These are phyloP conservation scores for Aspergillus kassunensis DNA, from an alignment of 495 filamentous ascomycete species.

Conservation along the genomic window DNA sequence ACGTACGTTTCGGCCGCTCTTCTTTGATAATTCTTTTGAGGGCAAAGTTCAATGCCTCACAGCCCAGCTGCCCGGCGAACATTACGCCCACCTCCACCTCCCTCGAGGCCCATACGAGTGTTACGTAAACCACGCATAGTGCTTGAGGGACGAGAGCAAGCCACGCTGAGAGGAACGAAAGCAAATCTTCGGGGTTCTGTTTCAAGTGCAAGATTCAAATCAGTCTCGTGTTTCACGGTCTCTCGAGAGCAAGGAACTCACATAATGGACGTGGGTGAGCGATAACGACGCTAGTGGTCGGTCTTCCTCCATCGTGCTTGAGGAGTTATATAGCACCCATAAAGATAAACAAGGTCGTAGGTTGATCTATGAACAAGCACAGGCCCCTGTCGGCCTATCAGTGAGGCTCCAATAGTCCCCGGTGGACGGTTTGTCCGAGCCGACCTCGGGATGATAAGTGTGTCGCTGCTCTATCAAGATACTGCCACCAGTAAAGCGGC, in stretches of 20 bases:
- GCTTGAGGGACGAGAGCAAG: slow-evolving; percentile 90
- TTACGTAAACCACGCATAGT: slow-evolving; percentile 82
- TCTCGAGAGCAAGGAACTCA: slow-evolving; percentile 40
- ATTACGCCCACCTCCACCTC: slow-evolving; percentile 88
- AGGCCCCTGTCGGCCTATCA: neutral
- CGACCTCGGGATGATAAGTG: no score
- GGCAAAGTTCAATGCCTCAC: slow-evolving; percentile 88
- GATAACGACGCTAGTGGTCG: slow-evolving; percentile 81
- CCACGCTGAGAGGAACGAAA: slow-evolving; percentile 87
- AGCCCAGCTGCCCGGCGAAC: slow-evolving; percentile 86
- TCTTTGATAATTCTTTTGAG: slow-evolving; percentile 91
- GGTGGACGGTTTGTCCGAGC: slow-evolving; percentile 6
- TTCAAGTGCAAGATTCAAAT: slow-evolving; percentile 8
- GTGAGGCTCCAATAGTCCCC: no score
- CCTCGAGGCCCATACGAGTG: slow-evolving; percentile 82
- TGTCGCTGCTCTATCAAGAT: slow-evolving; percentile 16
- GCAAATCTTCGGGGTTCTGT: slow-evolving; percentile 81
- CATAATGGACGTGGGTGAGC: slow-evolving; percentile 95
- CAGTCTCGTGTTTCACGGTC: slow-evolving; percentile 2
- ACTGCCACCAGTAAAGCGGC: slow-evolving; percentile 11
- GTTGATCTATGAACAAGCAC: no score
- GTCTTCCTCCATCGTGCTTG: slow-evolving; percentile 57
- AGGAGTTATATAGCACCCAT: neutral
- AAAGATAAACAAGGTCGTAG: neutral
- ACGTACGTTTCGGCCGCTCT: slow-evolving; percentile 72